Base-by-base conservation (phyloP, 352 stramenopile species). In the Thraustochytrium striatum region DNA sequence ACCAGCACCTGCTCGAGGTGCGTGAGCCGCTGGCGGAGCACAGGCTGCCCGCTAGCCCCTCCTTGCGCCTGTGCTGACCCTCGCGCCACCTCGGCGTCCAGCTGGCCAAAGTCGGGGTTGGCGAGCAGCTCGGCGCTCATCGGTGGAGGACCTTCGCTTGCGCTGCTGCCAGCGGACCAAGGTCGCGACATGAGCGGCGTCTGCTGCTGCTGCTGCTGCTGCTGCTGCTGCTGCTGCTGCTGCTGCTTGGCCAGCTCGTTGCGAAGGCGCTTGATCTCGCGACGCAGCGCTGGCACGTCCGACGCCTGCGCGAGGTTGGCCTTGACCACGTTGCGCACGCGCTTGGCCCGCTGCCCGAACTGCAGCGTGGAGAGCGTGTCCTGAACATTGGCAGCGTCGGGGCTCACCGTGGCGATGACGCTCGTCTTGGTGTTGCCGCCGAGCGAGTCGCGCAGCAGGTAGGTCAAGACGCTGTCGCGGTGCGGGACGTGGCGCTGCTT, bases 361-460 rank as follows among this genome's bases (percentile, higher is more conserved):
- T 90, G 88, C 44, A 96, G 82, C 21, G 91, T 96, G 28, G 91
- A 95, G 19, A 96, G 84, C 9, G 91, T 96, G 81, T 96, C 91
- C 0, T 84, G 82, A 9, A 89, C 86, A 69, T 94, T 94, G 75
- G 88, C 92, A 57, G 86, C 53, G 35, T 72, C 93, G 8, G 91
- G 89, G 8, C 90, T 94, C 16, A 96, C 88, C 73, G 94, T 94
- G 78, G 94, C 93, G 32, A 96, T 93, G 44, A 96, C 84, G n/a
- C 89, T 86, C 19, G 91, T 96, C 41, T 89, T 87, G 25, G 90
- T 94, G 83, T 96, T 96, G 25, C 91, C 91, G 72, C 91, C 91
- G 0, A 96, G 87, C 28, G 91, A 95, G 69, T 96, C 91, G 72
- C 94, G 89, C 16, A 96, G 83, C 47, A 95, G 87, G 72, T 90